Base-by-base conservation (phyloP, 495 filamentous ascomycete genomes). In the Acidomyces sp. region DNA sequence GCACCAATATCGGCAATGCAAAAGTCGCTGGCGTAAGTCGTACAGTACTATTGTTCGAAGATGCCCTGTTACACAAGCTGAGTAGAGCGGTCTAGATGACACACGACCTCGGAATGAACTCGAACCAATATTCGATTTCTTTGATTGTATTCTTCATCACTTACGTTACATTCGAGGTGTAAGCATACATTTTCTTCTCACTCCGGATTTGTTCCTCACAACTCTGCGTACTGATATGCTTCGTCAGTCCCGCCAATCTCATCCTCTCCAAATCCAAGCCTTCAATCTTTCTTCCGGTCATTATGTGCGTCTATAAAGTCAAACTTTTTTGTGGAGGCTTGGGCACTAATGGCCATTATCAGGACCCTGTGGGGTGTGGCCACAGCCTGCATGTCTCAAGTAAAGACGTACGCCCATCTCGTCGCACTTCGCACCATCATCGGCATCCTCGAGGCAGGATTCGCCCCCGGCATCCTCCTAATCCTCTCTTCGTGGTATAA, bases 401-500 rank as follows among this genome's bases (percentile, higher is more conserved):
- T 71, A 23, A 49, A 65, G 21, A 62, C 53, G 29, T 70, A 59
- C 50, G 51, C 51, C 0, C 62, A 62, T 6, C 55, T 73, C 4
- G 43, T 69, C 15, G 62, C 56, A 13, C 58, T 66, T 10, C 45
- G 59, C 10, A 52, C 57, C 15, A 18, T 60, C n/a, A 46, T 68
- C 21, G 65, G 65, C 16, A 54, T 61, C 13, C 53, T 65, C 11
- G 63, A 67, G 45, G 60, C 63, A 10, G 61, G 63, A 0, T 68
- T 67, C 37, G 56, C 59, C 6, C 65, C 61, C 4, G 67, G 61
- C 28, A 57, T 70, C 6, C 41, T 70, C 16, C 62, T 67, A 17
- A 50, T 69, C 19, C 56, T 72, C 12, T 67, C 65, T 7, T 66
- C 58, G 1, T 74, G 68, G 68, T 72, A 71, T 49, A 65, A 66